Evolutionary conservation across 768 basidiomycete genomes (phyloP).

Genomic region (Chlorophyllum brunneum): DNA sequence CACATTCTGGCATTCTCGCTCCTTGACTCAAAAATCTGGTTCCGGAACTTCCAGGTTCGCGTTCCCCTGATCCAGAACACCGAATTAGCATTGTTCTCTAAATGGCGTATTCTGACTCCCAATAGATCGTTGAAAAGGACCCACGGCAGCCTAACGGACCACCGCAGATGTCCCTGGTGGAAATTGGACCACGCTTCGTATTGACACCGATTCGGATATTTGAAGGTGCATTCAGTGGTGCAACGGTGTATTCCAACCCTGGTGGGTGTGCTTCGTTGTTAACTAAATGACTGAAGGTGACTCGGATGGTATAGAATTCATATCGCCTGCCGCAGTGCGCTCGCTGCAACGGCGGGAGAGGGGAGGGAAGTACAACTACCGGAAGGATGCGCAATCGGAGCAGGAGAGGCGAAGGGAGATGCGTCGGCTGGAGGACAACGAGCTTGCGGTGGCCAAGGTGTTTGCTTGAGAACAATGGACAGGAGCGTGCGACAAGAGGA

Average conservation of each 20-base stretch:
- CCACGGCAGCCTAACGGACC: slow-evolving; percentile 84
- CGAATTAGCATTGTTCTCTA: slow-evolving; percentile 8
- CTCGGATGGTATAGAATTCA: slow-evolving; percentile 62
- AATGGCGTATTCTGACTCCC: slow-evolving; percentile 11
- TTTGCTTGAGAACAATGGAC: slow-evolving; percentile 56
- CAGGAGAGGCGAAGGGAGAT: slow-evolving; percentile 57
- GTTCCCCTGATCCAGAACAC: background rate
- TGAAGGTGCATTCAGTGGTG: slow-evolving; percentile 94
- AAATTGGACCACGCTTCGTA: slow-evolving; percentile 97
- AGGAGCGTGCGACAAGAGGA: slow-evolving; percentile 7
- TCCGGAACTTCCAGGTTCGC: slow-evolving; percentile 94
- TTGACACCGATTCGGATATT: slow-evolving; percentile 97
- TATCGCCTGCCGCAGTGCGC: slow-evolving; percentile 82
- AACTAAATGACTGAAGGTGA: background rate
- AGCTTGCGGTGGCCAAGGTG: slow-evolving; percentile 81
- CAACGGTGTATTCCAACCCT: slow-evolving; percentile 93
- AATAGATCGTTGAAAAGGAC: slow-evolving; percentile 90
- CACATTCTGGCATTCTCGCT: slow-evolving; percentile 96
- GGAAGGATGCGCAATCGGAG: slow-evolving; percentile 78
- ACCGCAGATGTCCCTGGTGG: slow-evolving; percentile 83
- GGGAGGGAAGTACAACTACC: slow-evolving; percentile 75
- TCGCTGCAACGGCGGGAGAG: slow-evolving; percentile 64
- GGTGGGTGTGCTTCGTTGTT: slow-evolving; percentile 44
- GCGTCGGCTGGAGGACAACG: slow-evolving; percentile 67
- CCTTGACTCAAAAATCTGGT: slow-evolving; percentile 96